Conservation (phyloP, 805 yeast species). For the Priceomyces medius region DNA sequence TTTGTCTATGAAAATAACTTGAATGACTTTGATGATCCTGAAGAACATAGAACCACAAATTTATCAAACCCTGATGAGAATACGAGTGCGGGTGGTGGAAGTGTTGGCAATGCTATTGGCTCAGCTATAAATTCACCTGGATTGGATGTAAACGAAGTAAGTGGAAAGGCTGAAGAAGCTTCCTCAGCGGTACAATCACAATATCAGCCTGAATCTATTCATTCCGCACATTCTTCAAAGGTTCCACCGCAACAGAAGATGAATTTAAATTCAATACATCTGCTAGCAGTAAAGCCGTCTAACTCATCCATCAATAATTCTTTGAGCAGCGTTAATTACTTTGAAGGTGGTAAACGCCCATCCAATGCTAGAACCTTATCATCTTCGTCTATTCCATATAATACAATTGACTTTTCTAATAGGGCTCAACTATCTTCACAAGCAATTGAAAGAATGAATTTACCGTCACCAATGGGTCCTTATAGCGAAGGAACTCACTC, state of each 20-base stretch:
- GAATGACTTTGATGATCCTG: constrained; percentile 21
- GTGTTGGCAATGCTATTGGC: constrained; percentile 3
- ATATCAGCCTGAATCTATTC: constrained; percentile 20
- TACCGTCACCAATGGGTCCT: constrained; percentile 1
- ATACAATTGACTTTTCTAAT: neutral
- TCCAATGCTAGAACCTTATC: constrained; percentile 10
- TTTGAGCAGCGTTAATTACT: constrained; percentile 8
- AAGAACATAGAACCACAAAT: constrained; percentile 8
- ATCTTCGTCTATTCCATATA: constrained; percentile 10
- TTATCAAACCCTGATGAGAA: constrained; percentile 9
- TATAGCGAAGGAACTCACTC: constrained; percentile 4
- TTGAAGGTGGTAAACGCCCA: constrained; percentile 9
- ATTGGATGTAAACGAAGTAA: constrained; percentile 1
- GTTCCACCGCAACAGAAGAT: neutral
- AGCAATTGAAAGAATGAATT: constrained; percentile 5
- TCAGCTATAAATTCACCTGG: constrained; percentile 5
- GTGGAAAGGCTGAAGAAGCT: neutral
- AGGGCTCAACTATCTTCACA: neutral
- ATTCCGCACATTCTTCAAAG: constrained; percentile 18
- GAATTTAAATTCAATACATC: constrained; percentile 2
- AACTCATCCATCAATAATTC: constrained; percentile 13
- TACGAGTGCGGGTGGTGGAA: constrained; percentile 9
- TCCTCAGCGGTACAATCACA: neutral
- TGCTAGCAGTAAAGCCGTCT: constrained; percentile 3
- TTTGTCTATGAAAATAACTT: constrained; percentile 79